These are phyloP conservation scores for Colletotrichum graminicola DNA, from an alignment of 2,329 filamentous ascomycete genomes.

Conservation along the genomic window DNA sequence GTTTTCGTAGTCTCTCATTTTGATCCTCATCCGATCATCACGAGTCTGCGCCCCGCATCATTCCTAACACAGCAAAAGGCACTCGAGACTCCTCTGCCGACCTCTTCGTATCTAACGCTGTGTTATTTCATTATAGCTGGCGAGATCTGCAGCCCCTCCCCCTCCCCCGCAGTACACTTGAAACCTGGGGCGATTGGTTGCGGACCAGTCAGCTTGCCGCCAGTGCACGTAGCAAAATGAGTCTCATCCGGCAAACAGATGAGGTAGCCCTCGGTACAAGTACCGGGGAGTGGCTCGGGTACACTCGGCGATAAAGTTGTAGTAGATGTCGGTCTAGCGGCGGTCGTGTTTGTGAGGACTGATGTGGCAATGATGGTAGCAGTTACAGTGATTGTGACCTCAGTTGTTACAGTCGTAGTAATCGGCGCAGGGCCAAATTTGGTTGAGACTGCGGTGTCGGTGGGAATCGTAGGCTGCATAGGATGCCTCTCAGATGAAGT, in stretches of 20 bases:
- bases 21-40: background rate
- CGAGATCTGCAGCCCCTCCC: constrained; percentile 28
- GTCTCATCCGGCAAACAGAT: constrained; percentile 26
- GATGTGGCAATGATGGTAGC: constrained; percentile 4
- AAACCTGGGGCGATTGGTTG: constrained; percentile 37
- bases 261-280: constrained; percentile 28
- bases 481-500: background rate
- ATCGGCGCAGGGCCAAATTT: background rate
- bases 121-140: background rate
- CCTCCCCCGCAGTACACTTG: constrained; percentile 29
- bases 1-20: background rate
- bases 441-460: background rate
- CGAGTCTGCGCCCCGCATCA: background rate
- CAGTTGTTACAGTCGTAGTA: constrained; percentile 25
- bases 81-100: background rate
- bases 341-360: background rate
- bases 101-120: background rate
- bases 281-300: background rate
- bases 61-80: background rate
- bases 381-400: constrained; percentile 43
- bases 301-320: background rate
- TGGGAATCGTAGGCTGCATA: background rate
- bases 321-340: background rate
- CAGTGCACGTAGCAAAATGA: constrained; percentile 37
- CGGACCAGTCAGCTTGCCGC: constrained; percentile 28